Evolutionary conservation across 495 filamentous ascomycete genomes (phyloP).

Genomic region (Penicillium goetzii): DNA sequence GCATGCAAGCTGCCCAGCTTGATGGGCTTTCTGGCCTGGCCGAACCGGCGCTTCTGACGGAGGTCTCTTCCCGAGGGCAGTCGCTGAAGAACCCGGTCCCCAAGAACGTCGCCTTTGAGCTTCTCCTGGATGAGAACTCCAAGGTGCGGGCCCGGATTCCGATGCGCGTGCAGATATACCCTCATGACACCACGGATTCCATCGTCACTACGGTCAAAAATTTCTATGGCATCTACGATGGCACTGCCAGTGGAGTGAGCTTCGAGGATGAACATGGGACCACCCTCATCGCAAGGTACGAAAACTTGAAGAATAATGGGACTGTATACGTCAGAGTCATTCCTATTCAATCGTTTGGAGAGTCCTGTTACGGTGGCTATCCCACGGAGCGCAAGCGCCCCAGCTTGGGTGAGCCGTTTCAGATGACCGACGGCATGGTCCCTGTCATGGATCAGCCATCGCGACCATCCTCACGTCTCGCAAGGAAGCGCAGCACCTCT

Average conservation of each 20-base stretch:
- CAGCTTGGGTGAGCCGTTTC: constrained; percentile 59
- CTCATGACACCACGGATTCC: constrained; percentile 92
- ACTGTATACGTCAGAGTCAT: constrained; percentile 86
- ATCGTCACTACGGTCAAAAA: constrained; percentile 97
- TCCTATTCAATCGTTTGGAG: constrained; percentile 56
- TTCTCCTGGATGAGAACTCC: constrained; percentile 73
- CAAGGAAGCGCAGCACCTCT: constrained; percentile 80
- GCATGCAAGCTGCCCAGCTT: constrained; percentile 47
- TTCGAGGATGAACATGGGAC: constrained; percentile 88
- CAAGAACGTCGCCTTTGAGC: constrained; percentile 84
- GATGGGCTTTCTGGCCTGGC: constrained; percentile 48
- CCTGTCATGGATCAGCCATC: constrained; percentile 61
- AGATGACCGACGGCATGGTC: constrained; percentile 57
- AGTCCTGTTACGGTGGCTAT: constrained; percentile 44
- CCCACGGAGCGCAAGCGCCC: constrained; percentile 52
- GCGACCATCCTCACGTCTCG: constrained; percentile 66
- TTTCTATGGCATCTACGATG: constrained; percentile 90
- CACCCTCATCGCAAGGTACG: constrained; percentile 90
- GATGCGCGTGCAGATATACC: constrained; percentile 87
- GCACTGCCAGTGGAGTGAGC: constrained; percentile 74
- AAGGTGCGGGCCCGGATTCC: constrained; percentile 79
- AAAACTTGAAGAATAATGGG: constrained; percentile 90
- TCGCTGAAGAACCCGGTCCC: constrained; percentile 60
- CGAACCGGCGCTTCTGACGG: constrained; percentile 39
- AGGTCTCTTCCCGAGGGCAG: constrained; percentile 42